A percentile compares a stretch with the other conserved stretches of the same genome.
phyloP scores from a whole-genome alignment of 2,329 filamentous ascomycete species.

The Parafenestella ontariensis region DNA sequence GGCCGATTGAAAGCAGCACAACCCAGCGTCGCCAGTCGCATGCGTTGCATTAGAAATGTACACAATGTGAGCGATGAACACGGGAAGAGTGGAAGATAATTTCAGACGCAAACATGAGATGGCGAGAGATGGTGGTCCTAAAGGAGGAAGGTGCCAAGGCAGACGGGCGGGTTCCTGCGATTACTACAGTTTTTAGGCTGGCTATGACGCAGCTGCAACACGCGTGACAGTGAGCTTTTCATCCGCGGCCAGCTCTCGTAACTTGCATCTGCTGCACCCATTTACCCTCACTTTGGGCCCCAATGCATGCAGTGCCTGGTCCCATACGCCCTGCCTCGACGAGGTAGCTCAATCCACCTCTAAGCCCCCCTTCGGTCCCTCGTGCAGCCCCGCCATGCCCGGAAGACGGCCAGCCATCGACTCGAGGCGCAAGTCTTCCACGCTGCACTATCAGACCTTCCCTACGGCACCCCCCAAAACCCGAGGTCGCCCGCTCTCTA shows the following conservation, averaged over 20 bases:
- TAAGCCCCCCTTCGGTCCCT: slow-evolving; percentile 8
- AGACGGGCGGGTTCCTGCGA: neutral
- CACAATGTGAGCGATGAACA: neutral
- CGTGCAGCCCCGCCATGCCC: slow-evolving; percentile 34
- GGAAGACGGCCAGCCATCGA: slow-evolving; percentile 45
- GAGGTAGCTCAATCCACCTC: slow-evolving; percentile 28
- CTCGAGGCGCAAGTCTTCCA: slow-evolving; percentile 57
- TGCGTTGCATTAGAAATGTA: neutral
- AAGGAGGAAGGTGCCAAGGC: neutral
- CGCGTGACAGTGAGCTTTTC: slow-evolving; percentile 5
- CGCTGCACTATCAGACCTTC: slow-evolving; percentile 80
- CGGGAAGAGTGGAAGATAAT: neutral
- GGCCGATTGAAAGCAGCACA: neutral
- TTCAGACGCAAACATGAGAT: neutral
- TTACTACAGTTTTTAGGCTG: neutral
- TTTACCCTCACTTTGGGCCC: slow-evolving; percentile 1
- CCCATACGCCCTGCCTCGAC: slow-evolving; percentile 16
- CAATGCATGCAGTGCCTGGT: slow-evolving; percentile 19
- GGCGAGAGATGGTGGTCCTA: neutral
- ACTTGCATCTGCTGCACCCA: neutral
- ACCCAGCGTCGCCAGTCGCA: neutral
- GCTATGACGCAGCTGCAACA: slow-evolving; percentile 7
- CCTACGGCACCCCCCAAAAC: slow-evolving; percentile 75
- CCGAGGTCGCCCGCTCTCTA: slow-evolving; percentile 61
- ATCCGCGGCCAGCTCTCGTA: neutral